Conservation (phyloP, 148 eudicot genomes). For the Heliosperma pusillum region DNA sequence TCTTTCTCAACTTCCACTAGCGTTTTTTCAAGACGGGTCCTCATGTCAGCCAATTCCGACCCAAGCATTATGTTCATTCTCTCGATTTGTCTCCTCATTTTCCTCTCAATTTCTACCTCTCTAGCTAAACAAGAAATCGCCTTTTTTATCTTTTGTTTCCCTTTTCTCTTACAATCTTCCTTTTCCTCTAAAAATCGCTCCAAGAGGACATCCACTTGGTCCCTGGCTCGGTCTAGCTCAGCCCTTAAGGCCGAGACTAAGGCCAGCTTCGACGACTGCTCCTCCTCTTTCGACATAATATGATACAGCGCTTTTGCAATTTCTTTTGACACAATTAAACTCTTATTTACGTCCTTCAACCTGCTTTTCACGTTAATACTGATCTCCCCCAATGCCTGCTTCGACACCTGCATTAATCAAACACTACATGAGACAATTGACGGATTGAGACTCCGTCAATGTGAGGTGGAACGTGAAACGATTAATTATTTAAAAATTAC, state of each 20-base stretch:
- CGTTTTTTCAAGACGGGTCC: slow-evolving; percentile 45
- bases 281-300: slow-evolving; percentile 45
- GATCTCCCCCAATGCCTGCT: slow-evolving; percentile 18
- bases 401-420: slow-evolving; percentile 23
- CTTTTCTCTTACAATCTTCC: slow-evolving; percentile 52
- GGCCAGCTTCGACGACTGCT: slow-evolving; percentile 51
- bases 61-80: slow-evolving; percentile 82
- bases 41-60: slow-evolving; percentile 63
- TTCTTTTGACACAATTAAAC: slow-evolving; percentile 55
- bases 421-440: too few species aligned
- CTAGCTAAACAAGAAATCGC: slow-evolving; percentile 44
- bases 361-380: too few species aligned
- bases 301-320: slow-evolving; percentile 31
- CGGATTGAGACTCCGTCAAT: too few species aligned
- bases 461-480: too few species aligned
- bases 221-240: slow-evolving; percentile 40
- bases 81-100: slow-evolving; percentile 62
- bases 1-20: slow-evolving; percentile 75
- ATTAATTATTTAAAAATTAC: too few species aligned
- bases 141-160: slow-evolving; percentile 44
- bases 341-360: slow-evolving; percentile 54
- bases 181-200: slow-evolving; percentile 52
- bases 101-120: slow-evolving; percentile 69
- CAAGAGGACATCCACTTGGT: slow-evolving; percentile 38
- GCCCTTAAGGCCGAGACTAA: slow-evolving; percentile 49